These are phyloP conservation scores for Fusarium pseudoanthophilum DNA, from an alignment of 2,329 filamentous ascomycete species.

Conservation along the genomic window DNA sequence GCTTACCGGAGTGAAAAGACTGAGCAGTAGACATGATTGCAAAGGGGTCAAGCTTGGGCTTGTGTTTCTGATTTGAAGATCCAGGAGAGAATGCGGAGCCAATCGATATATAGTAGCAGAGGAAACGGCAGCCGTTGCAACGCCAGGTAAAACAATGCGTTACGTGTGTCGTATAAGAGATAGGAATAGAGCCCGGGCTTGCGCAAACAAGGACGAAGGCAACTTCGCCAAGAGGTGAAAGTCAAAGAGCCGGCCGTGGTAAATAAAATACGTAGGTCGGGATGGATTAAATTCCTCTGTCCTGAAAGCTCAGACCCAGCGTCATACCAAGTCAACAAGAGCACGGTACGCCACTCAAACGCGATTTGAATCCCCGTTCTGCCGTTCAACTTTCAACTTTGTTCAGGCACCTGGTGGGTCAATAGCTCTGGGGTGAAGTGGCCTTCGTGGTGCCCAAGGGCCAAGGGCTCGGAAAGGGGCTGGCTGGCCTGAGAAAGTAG, in stretches of 20 bases:
- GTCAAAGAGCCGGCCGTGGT: constrained; percentile 30
- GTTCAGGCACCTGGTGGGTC: constrained; percentile 38
- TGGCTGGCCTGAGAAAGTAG: constrained; percentile 35
- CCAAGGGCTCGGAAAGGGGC: constrained; percentile 40
- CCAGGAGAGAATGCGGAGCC: constrained; percentile 37
- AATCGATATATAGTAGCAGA: constrained; percentile 25
- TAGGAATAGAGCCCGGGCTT: constrained; percentile 11
- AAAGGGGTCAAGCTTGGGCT: constrained; percentile 40
- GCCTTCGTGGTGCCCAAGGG: constrained; percentile 36
- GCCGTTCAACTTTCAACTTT: constrained; percentile 36
- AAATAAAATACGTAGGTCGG: constrained; percentile 40
- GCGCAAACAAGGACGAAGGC: constrained; percentile 7
- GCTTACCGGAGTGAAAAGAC: constrained; percentile 45
- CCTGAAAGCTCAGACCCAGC: constrained; percentile 45
- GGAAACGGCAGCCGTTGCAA: constrained; percentile 32
- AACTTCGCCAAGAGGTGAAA: constrained; percentile 21
- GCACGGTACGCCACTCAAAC: constrained; percentile 38
- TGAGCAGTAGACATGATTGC: constrained; percentile 45
- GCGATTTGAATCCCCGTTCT: constrained; percentile 38
- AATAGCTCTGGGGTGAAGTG: constrained; percentile 31
- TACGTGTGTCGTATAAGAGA: constrained; percentile 19
- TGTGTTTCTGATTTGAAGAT: constrained; percentile 42
- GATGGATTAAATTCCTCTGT: constrained; percentile 48
- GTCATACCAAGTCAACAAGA: constrained; percentile 45
- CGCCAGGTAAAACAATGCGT: constrained; percentile 31